Base-by-base conservation (phyloP, 1,284 basidiomycete genomes). In the Irpex sp. region DNA sequence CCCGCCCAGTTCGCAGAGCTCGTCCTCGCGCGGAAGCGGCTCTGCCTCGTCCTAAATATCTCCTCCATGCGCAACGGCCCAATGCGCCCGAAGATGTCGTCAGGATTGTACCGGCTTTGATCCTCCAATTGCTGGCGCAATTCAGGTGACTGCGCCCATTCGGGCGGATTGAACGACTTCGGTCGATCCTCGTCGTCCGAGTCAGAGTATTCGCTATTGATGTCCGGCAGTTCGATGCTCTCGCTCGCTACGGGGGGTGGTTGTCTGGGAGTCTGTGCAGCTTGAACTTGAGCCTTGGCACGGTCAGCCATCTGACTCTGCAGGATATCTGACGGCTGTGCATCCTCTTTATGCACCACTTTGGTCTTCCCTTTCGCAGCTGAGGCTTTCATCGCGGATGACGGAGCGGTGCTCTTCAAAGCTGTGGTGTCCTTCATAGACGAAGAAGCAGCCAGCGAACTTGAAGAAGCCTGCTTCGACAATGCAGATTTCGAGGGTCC, bases 1-100 rank as follows among this genome's bases (percentile, higher is more conserved):
- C 93, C 93, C 15, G 86, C 85, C 95, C 95, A 98, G 74, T 97
- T 97, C 50, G 95, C 96, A 17, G 93, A 95, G 70, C 92, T 95
- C 5, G 94, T 94, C 60, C 95, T 83, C 11, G 92, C 89, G 63
- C 94, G 83, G 80, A 97, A 97, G 57, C 90, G 83, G 63, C 87
- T 90, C 60, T 88, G 88, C 67, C 86, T 75, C 33, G 83, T 85
- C 68, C 85, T 84, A 78, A 94, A 94, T 63, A 93, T 81, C 69
- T 93, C 92, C 69, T 94, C 91, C 93, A 97, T 97, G 67, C 81
- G 83, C 65, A 97, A 78, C 1, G 92, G 92, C 64, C 85, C 85
- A 69, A 98, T 90, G 15, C 86, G 84, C 7, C 95, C 95, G 70
- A 97, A 98, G 53, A 97, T 88, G 66, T 94, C 90, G 75, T 97